Percentiles rank a stretch among this genome's conserved stretches.
phyloP scores from a whole-genome alignment of 306 rosid species.

The Hippophae gyantsensis region DNA sequence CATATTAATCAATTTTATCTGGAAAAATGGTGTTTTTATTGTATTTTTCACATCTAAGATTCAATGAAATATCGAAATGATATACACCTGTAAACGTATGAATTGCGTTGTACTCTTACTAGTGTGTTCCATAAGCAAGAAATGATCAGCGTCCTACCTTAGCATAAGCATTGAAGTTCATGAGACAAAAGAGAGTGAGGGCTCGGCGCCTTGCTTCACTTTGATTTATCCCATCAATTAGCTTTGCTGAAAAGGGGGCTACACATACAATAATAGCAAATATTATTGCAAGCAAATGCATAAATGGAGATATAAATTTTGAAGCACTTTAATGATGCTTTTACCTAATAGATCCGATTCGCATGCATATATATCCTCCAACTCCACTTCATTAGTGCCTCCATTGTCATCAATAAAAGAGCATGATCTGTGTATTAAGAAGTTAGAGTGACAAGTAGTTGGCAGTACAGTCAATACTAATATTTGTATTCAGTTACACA shows the following conservation, averaged over 20 bases:
- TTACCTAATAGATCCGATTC: constrained; percentile 70
- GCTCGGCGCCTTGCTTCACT: constrained; percentile 69
- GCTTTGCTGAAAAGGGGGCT: constrained; percentile 63
- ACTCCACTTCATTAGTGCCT: constrained; percentile 46
- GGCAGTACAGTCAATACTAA: constrained; percentile 3
- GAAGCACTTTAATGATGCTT: neutral
- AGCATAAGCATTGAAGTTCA: constrained; percentile 44
- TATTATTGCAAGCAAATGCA: neutral
- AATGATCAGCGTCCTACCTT: constrained; percentile 36
- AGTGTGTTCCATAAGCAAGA: constrained; percentile 5
- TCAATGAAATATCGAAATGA: too few relatives aligned
- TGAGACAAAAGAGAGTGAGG: constrained; percentile 63
- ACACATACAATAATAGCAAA: constrained; percentile 16
- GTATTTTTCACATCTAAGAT: too few relatives aligned
- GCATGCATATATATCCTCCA: constrained; percentile 45
- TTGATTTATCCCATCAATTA: constrained; percentile 82
- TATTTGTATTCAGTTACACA: too few relatives aligned
- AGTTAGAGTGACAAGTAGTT: constrained; percentile 12
- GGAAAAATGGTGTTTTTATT: too few relatives aligned
- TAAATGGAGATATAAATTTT: neutral
- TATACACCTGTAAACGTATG: too few relatives aligned
- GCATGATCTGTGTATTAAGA: constrained; percentile 45
- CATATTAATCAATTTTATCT: too few relatives aligned
- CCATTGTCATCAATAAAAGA: constrained; percentile 47
- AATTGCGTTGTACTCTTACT: neutral